Base-by-base conservation (phyloP, 208 protist genomes). In the Eutreptiella sp. region DNA sequence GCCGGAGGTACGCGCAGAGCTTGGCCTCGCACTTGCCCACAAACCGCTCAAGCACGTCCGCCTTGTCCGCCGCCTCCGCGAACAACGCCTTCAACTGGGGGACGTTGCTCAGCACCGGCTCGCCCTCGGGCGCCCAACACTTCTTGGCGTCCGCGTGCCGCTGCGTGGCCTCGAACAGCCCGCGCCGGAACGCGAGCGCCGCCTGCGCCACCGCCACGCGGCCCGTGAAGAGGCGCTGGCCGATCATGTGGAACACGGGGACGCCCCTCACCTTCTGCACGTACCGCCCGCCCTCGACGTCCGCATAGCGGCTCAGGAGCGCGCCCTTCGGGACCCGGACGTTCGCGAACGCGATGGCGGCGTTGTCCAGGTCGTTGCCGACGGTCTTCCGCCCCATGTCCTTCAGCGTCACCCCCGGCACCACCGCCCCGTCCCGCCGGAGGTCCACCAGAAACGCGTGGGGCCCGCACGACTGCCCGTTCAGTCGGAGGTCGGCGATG, bases 331-430 rank as follows among this genome's bases (percentile, higher is more conserved):
- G 68, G 32, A 77, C n/a, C 29, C 27, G 27, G 7, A 77, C 72
- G 38, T 58, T 4, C 29, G 55, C 46, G 46, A 77, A 72, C 16
- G 11, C 19, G 46, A 77, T 75, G 41, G 48, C 38, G 11, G 72
- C 72, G 42, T 77, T 77, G 59, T 77, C 72, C 5, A 77, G 63
- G 48, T 77, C 72, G 38, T 72, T 72, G 1, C 68, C 66, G 26
- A 73, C 53, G n/a, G 71, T 75, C 65, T 76, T 76, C 16, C 48
- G 24, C n/a, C 72, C 72, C 72, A 77, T 77, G 60, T 77, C 72
- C 5, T 28, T 46, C 4, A 73, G 46, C 9, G 42, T 32, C 14
- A 77, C 63, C 33, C 72, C 72, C 1, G 27, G 23, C 7, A 69
- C 55, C 1, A 66, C 28, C 53, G 74, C 24, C 27, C 72, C 68